Base-by-base conservation (phyloP, 2,329 filamentous ascomycete genomes). In the Calonectria honghensis region DNA sequence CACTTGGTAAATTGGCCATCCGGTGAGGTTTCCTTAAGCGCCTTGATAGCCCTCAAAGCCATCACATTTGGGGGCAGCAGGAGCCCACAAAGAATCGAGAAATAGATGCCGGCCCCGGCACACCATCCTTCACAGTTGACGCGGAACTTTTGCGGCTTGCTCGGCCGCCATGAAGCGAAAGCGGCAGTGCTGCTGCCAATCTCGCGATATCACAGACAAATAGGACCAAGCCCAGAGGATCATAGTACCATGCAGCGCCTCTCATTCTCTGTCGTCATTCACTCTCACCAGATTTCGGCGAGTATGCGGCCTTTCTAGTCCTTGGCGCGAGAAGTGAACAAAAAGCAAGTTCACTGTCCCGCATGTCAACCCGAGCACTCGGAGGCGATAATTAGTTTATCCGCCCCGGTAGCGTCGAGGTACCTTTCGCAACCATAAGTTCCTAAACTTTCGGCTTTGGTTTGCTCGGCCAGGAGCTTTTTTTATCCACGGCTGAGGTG, bases 1-100 rank as follows among this genome's bases (percentile, higher is more conserved):
- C 73, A 73, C 73, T 59, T 52, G 27, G 66, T 70, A 67, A 75
- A 67, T 73, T 73, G 51, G 59, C 51, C 24, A 10, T 67, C 70
- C 69, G 61, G 70, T 75, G 70, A 70, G 66, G 31, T 70, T 59
- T 45, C 41, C 66, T 57, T 54, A 51, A 73, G 73, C 61, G 73
- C 20, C 67, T 75, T 61, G 45, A 75, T 75, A 75, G 73, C 69
- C 52, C 64, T 70, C 20, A 24, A 61, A 61, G 51, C 73, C 70
- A 64, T 64, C 37, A 27, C 45, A 20, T n/a, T 67, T 57, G 16
- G 37, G 24, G 32, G 61, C 51, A 37, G 50, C 9, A 51, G 66
- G 29, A 57, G 11, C 27, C 66, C 27, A 37, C 70, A 64, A 68
- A 61, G 61, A 52, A 45, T 24, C 48, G 24, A 54, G 54, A 32